phyloP scores from a whole-genome alignment of 192 early-diverging fungal species.

The Entomortierella lignicola region DNA sequence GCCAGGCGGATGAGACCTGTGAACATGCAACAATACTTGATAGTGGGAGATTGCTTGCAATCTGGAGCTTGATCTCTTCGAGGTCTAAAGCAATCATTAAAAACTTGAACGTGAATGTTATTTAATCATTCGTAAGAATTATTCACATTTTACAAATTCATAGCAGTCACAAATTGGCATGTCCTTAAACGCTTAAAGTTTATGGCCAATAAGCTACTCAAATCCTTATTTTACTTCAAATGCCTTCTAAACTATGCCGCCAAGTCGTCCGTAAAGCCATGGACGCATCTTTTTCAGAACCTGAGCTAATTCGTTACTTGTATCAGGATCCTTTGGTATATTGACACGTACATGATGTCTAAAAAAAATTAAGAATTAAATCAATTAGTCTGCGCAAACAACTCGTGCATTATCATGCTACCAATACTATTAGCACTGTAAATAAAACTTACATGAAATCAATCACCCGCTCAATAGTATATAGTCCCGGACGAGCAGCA shows the following conservation, averaged over 20 bases:
- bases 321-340: constrained; percentile 61
- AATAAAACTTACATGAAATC: constrained; percentile 64
- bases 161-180: background rate
- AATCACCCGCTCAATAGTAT: constrained; percentile 60
- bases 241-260: constrained; percentile 35
- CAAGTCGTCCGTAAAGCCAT: constrained; percentile 38
- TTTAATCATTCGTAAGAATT: background rate
- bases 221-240: no score
- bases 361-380: constrained; percentile 1
- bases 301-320: constrained; percentile 28
- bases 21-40: background rate
- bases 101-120: background rate
- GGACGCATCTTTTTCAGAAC: constrained; percentile 35
- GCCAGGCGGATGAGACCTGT: background rate
- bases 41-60: background rate
- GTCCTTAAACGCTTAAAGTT: no score
- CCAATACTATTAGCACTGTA: background rate
- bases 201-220: no score
- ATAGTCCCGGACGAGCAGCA: constrained; percentile 53
- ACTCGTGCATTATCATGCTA: background rate
- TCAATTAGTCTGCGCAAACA: background rate
- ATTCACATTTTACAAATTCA: background rate
- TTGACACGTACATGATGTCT: constrained; percentile 60
- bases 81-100: constrained; percentile 6
- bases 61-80: background rate